Evolutionary conservation across 345 rosid species (phyloP).

Genomic region (Ricinus communis): DNA sequence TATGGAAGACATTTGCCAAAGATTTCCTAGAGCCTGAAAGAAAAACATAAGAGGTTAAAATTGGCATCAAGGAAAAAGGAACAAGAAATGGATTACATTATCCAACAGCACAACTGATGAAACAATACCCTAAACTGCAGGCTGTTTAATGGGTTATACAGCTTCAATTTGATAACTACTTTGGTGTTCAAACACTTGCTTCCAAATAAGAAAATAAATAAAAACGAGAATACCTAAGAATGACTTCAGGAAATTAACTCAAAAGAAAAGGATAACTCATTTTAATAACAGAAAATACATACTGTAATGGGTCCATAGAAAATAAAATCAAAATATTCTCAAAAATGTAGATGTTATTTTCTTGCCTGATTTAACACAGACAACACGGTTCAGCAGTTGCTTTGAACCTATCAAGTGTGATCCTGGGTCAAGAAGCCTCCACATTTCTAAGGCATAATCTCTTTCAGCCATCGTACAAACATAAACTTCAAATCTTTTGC

Average conservation of each 20-base stretch:
- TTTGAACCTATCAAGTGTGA: conserved; percentile 68
- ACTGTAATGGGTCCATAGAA: conserved; percentile 2
- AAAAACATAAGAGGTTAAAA: conserved; percentile 18
- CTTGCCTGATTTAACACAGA: conserved; percentile 94
- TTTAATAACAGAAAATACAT: not conserved
- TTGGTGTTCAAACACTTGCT: not conserved
- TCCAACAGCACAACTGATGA: conserved; percentile 1
- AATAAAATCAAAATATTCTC: conserved; percentile 11
- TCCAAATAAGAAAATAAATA: conserved; percentile 1
- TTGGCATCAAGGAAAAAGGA: not conserved
- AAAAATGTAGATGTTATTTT: not conserved
- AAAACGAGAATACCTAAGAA: conserved; percentile 4
- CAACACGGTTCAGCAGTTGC: conserved; percentile 77
- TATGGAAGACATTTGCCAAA: conserved; percentile 76
- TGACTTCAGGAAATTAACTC: not conserved
- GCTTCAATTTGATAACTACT: not conserved
- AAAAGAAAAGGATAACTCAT: not conserved
- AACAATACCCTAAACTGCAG: not conserved
- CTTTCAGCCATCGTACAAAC: conserved; percentile 99
- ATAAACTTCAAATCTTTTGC: conserved; percentile 96
- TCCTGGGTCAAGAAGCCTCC: conserved; percentile 99
- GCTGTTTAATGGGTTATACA: not conserved
- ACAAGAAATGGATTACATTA: not conserved
- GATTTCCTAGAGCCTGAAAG: conserved; percentile 77
- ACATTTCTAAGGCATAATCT: conserved; percentile 98